A percentile compares a stretch with the other conserved stretches of the same genome.
Conservation (phyloP, 2,329 filamentous ascomycete genomes). For the Sporothrix protearum region DNA sequence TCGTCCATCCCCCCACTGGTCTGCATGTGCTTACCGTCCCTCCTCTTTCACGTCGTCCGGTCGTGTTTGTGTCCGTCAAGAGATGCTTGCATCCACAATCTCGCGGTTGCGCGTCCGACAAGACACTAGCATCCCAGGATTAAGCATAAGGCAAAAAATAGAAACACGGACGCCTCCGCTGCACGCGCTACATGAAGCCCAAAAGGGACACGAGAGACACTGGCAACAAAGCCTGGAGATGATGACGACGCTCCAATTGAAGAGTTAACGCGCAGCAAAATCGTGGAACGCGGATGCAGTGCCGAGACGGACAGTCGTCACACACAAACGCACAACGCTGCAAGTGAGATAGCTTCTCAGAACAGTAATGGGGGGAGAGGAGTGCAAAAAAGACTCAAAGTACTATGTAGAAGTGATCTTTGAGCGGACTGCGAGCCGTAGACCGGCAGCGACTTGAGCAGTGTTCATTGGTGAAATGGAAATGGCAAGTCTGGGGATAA, state of each 20-base stretch:
- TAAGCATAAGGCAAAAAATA: slow-evolving; percentile 18
- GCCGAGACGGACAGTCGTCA: background rate
- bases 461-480: background rate
- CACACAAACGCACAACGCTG: too few species aligned
- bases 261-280: background rate
- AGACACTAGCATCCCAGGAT: slow-evolving; percentile 1
- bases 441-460: background rate
- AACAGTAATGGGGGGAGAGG: background rate
- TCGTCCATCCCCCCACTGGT: background rate
- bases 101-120: background rate
- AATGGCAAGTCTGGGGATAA: background rate
- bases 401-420: background rate
- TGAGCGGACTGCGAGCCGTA: background rate
- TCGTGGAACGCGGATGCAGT: slow-evolving; percentile 10
- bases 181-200: background rate
- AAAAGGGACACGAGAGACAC: background rate
- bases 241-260: background rate
- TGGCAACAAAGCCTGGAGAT: background rate
- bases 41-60: background rate
- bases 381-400: background rate
- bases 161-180: background rate
- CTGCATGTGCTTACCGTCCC: background rate
- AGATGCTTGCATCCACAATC: background rate
- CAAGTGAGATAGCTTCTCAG: background rate
- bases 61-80: background rate